Evolutionary conservation across 108 stramenopile genomes (phyloP).

Genomic region (Stephanodiscus triporus): DNA sequence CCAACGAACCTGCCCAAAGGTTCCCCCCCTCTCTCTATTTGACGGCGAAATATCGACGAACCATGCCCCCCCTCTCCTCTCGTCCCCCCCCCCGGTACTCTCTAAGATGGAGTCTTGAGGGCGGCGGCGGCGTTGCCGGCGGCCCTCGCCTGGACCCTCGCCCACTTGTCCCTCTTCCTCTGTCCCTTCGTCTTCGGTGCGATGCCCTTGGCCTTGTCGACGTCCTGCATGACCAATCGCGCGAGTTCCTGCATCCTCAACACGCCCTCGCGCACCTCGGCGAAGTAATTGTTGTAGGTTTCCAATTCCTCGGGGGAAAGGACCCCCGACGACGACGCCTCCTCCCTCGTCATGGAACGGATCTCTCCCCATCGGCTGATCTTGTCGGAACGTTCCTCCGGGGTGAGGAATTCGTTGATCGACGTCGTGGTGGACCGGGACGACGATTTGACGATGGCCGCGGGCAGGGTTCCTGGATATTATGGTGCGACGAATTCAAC

Average conservation of each 20-base stretch:
- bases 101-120: slow-evolving; percentile 1
- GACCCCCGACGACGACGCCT: slow-evolving; percentile 60
- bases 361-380: slow-evolving; percentile 70
- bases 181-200: slow-evolving; percentile 78
- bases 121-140: slow-evolving; percentile 40
- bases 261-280: slow-evolving; percentile 70
- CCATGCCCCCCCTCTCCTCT: neutral
- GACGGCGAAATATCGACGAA: too few relatives aligned
- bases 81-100: neutral
- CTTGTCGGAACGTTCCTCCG: slow-evolving; percentile 60
- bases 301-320: slow-evolving; percentile 77
- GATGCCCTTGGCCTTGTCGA: slow-evolving; percentile 67
- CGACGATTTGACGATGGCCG: slow-evolving; percentile 22
- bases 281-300: slow-evolving; percentile 72
- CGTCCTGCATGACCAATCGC: slow-evolving; percentile 54
- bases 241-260: slow-evolving; percentile 68
- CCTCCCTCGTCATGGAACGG: slow-evolving; percentile 57
- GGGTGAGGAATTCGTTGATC: slow-evolving; percentile 45
- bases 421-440: slow-evolving; percentile 34
- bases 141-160: slow-evolving; percentile 49
- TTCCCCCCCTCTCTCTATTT: too few relatives aligned
- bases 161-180: slow-evolving; percentile 71
- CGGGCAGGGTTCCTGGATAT: slow-evolving; percentile 17
- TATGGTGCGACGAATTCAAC: too few relatives aligned
- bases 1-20: too few relatives aligned